phyloP scores from a whole-genome alignment of 495 filamentous ascomycete genomes.

The Penicillium longicatenatum region DNA sequence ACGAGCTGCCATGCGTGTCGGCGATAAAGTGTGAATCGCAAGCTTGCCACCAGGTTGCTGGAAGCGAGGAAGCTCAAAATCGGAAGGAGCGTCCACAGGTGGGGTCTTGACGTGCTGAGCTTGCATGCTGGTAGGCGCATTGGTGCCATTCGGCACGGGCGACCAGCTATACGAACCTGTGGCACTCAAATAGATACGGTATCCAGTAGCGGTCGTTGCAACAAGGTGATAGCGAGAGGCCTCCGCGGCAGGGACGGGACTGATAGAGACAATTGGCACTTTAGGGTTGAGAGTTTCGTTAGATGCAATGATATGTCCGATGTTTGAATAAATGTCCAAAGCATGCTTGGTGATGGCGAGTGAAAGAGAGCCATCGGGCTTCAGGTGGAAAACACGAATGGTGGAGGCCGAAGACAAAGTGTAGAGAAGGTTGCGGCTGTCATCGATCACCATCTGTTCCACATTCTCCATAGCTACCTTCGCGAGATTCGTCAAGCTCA shows the following conservation, averaged over 20 bases:
- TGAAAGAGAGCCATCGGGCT: slow-evolving; percentile 50
- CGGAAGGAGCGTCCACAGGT: slow-evolving; percentile 51
- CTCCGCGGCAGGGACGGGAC: slow-evolving; percentile 77
- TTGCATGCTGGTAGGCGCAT: slow-evolving; percentile 92
- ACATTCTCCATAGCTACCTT: slow-evolving; percentile 61
- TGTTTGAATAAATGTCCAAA: slow-evolving; percentile 59
- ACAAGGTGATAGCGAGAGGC: slow-evolving; percentile 84
- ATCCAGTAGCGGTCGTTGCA: slow-evolving; percentile 87
- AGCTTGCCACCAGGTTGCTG: slow-evolving; percentile 31
- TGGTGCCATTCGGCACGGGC: slow-evolving; percentile 52
- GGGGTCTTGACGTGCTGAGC: slow-evolving; percentile 94
- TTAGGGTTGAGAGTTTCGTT: slow-evolving; percentile 66
- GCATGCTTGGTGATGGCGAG: slow-evolving; percentile 59
- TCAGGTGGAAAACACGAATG: slow-evolving; percentile 84
- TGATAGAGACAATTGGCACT: slow-evolving; percentile 77
- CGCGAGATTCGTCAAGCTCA: slow-evolving; percentile 48
- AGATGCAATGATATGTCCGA: slow-evolving; percentile 75
- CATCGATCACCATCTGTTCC: slow-evolving; percentile 79
- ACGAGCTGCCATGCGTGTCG: slow-evolving; percentile 60
- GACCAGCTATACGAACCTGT: slow-evolving; percentile 73
- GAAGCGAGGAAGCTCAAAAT: slow-evolving; percentile 27
- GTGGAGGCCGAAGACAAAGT: slow-evolving; percentile 83
- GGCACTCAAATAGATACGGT: slow-evolving; percentile 87
- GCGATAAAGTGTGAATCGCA: slow-evolving; percentile 49
- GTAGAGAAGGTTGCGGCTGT: slow-evolving; percentile 84